These are phyloP conservation scores for Monosporascus sp. DNA, from an alignment of 2,329 filamentous ascomycete species.

Conservation along the genomic window DNA sequence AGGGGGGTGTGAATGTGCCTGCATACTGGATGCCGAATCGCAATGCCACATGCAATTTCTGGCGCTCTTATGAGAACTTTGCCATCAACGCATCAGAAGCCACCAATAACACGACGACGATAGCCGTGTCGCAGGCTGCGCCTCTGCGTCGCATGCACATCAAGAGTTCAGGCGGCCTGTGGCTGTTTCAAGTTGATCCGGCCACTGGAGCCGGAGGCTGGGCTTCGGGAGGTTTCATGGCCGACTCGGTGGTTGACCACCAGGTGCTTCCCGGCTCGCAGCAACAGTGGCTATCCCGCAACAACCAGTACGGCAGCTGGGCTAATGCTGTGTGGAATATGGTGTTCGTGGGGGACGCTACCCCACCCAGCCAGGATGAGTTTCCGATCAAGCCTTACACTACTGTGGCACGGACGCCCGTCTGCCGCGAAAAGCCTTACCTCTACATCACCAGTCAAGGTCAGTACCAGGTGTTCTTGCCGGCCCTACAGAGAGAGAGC, in stretches of 20 bases:
- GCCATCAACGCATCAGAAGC: constrained; percentile 24
- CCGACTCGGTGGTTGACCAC: constrained; percentile 25
- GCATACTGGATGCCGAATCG: constrained; percentile 29
- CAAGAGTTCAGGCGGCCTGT: constrained; percentile 24
- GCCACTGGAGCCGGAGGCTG: constrained; percentile 25
- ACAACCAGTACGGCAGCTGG: constrained; percentile 27
- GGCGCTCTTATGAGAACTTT: constrained; percentile 28
- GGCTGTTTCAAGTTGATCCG: constrained; percentile 28
- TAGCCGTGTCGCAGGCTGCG: constrained; percentile 28
- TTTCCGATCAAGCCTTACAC: constrained; percentile 25
- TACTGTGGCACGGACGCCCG: constrained; percentile 21
- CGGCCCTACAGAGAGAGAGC: constrained; percentile 20
- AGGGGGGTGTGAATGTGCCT: constrained; percentile 27
- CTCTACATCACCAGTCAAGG: constrained; percentile 17
- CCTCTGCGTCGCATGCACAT: constrained; percentile 26
- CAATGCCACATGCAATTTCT: constrained; percentile 30
- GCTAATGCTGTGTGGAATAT: constrained; percentile 30
- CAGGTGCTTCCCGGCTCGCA: constrained; percentile 28
- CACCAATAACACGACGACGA: constrained; percentile 27
- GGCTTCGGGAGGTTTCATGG: constrained; percentile 29
- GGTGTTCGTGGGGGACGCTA: constrained; percentile 26
- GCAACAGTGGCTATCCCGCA: constrained; percentile 29
- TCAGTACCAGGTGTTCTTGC: constrained; percentile 24
- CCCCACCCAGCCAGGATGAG: constrained; percentile 20
- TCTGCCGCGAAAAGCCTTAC: constrained; percentile 28